Evolutionary conservation across 2,329 filamentous ascomycete species (phyloP).

Genomic region (Xylariaceae sp.): DNA sequence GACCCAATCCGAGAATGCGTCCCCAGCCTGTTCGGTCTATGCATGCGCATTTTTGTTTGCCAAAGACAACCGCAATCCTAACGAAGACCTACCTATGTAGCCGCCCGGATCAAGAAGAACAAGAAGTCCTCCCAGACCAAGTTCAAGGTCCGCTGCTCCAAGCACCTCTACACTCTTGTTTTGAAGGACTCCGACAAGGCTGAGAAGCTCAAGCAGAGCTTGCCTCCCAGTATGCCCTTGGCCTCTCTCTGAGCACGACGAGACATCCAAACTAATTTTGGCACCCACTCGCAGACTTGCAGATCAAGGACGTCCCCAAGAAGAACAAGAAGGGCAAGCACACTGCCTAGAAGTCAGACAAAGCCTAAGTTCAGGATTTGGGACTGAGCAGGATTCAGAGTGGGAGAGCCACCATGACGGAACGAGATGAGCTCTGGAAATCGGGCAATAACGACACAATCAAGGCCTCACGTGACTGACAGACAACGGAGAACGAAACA

Average conservation of each 20-base stretch:
- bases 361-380: neutral
- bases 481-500: slow-evolving; percentile 16
- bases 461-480: slow-evolving; percentile 9
- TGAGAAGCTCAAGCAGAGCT: slow-evolving; percentile 99
- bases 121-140: slow-evolving; percentile 89
- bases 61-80: slow-evolving; percentile 23
- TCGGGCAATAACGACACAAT: slow-evolving; percentile 18
- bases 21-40: too few relatives aligned
- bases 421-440: slow-evolving; percentile 12
- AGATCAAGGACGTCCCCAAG: slow-evolving; percentile 54
- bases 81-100: slow-evolving; percentile 44
- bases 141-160: slow-evolving; percentile 99
- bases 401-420: slow-evolving; percentile 11
- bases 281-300: slow-evolving; percentile 40
- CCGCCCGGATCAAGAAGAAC: slow-evolving; percentile 95
- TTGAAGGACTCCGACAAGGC: slow-evolving; percentile 99
- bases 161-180: slow-evolving; percentile 95
- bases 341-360: slow-evolving; percentile 32
- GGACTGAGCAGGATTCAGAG: slow-evolving; percentile 2
- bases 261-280: neutral
- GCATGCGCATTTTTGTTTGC: neutral
- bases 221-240: slow-evolving; percentile 81
- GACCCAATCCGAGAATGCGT: slow-evolving; percentile 1
- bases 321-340: slow-evolving; percentile 50
- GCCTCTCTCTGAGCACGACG: neutral